These are phyloP conservation scores for Ambrosia artemisiifolia DNA, from an alignment of 129 eudicot species.

Conservation along the genomic window DNA sequence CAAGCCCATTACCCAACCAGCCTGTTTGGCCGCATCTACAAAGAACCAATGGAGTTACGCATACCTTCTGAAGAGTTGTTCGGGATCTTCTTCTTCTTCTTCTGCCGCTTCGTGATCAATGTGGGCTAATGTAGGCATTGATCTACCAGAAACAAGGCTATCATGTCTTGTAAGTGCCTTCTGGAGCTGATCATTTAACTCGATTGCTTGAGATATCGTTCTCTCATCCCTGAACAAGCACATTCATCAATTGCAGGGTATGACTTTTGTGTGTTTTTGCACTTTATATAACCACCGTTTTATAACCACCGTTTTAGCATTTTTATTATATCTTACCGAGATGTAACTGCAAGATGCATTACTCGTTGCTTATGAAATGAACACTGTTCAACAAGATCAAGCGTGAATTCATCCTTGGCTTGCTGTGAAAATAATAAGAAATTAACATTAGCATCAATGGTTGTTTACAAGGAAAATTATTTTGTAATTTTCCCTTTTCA, in stretches of 20 bases:
- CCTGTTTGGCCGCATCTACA: conserved; percentile 4
- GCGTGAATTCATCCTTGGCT: conserved; percentile 94
- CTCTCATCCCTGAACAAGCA: conserved; percentile 64
- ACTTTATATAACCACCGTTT: not conserved
- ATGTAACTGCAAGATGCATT: conserved; percentile 90
- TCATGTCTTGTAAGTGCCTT: conserved; percentile 74
- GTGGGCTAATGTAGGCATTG: conserved; percentile 45
- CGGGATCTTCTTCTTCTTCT: conserved; percentile 91
- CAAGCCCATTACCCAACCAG: conserved; percentile 3
- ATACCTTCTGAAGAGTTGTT: conserved; percentile 90
- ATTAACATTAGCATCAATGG: conserved; percentile 9
- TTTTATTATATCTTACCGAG: conserved; percentile 47
- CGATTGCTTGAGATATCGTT: conserved; percentile 70
- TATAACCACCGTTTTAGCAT: not conserved
- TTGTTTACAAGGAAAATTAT: not conserved
- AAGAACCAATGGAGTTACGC: not conserved
- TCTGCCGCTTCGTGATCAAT: conserved; percentile 58
- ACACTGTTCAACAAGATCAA: conserved; percentile 98
- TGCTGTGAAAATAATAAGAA: conserved; percentile 44
- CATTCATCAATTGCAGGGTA: conserved; percentile 9
- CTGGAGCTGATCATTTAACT: conserved; percentile 84
- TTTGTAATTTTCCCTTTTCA: not conserved
- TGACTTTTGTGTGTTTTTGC: not conserved
- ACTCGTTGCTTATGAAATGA: conserved; percentile 95
- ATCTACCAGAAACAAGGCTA: conserved; percentile 49